Base-by-base conservation (phyloP, 148 eudicot genomes). In the Hydrangea macrophylla region DNA sequence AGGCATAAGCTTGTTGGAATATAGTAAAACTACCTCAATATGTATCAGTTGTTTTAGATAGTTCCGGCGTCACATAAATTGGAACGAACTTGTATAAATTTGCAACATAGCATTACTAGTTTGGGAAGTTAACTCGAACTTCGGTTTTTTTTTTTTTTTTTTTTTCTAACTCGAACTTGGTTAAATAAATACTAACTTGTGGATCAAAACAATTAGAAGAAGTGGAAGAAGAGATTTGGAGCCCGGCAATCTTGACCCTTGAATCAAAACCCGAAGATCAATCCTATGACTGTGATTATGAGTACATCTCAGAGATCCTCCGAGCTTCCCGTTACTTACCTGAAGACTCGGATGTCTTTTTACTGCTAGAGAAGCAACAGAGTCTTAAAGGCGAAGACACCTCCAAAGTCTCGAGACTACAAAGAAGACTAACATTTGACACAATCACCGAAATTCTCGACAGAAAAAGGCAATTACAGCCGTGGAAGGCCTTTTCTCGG, bases 211-310 rank as follows among this genome's bases (percentile, higher is more conserved):
- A 73, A 28, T 62, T 54, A n/a, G 80, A 72, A n/a, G 96, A 89
- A 64, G 55, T 72, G 54, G 97, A 89, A 64, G 92, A 91, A 9
- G 99, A 89, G 23, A 36, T 67, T 33, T 92, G 97, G 92, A 85
- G 88, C 85, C 84, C 87, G 60, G 69, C 78, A 1, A 67, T 86
- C 30, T 80, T 83, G 0, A 62, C 78, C 23, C 73, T 57, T 31
- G 33, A 60, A 71, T 80, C 83, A 31, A 80, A 73, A 42, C 50
- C 24, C 7, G 82, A 74, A 22, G 84, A 82, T 23, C 75, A 58
- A 67, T 71, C 81, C 0, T 82, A 86, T 1, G 86, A 82, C 67
- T 78, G 71, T 9, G 96, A 91, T 76, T 78, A 76, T 58, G 61
- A 67, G 48, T 95, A 95, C 78, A 82, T 91, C 64, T 84, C 86